phyloP scores from a whole-genome alignment of 441 rosid species.

The Pelargonium myrrhifolium region DNA sequence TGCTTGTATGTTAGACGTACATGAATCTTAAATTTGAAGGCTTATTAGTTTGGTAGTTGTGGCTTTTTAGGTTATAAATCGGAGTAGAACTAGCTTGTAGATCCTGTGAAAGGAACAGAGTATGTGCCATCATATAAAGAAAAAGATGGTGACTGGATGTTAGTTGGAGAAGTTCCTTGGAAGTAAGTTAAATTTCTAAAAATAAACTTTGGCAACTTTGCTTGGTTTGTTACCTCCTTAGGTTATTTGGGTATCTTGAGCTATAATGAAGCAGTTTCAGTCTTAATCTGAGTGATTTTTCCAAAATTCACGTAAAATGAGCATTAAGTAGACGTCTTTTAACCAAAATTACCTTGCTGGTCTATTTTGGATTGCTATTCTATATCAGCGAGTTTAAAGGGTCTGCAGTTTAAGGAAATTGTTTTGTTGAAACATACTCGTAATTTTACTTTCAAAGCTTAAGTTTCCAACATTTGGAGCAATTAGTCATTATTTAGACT shows the following conservation, averaged over 20 bases:
- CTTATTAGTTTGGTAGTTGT: background rate
- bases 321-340: background rate
- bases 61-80: constrained; percentile 2
- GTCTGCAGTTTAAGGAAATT: background rate
- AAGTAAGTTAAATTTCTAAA: constrained; percentile 25
- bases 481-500: background rate
- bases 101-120: constrained; percentile 17
- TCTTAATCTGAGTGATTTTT: background rate
- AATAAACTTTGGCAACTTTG: background rate
- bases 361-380: background rate
- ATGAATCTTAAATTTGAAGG: background rate
- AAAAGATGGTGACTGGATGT: constrained; percentile 30
- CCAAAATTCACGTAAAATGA: background rate
- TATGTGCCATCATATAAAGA: constrained; percentile 30
- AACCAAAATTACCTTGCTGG: background rate
- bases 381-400: background rate
- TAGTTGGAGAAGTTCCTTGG: constrained; percentile 35
- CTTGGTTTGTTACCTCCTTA: background rate
- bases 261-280: background rate
- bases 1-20: background rate
- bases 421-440: background rate
- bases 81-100: constrained; percentile 12
- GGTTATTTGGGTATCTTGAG: background rate
- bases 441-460: background rate
- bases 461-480: background rate